phyloP scores from a whole-genome alignment of 2,329 filamentous ascomycete species.

The Calonectria leucothoes region DNA sequence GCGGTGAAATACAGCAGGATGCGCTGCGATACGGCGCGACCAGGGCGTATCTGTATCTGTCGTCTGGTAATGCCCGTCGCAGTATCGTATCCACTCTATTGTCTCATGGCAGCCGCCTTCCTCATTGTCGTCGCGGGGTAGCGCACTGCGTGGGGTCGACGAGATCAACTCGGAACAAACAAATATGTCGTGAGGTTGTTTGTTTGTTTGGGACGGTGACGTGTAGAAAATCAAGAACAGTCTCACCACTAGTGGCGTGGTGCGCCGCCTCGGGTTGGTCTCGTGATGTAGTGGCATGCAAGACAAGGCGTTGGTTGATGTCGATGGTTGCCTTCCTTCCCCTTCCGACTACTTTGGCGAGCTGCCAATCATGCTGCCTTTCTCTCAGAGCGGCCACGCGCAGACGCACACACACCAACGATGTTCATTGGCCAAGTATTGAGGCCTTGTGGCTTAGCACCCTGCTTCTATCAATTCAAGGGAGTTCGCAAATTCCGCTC shows the following conservation, averaged over 20 bases:
- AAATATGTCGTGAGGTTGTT: background rate
- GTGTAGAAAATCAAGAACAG: background rate
- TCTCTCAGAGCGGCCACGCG: background rate
- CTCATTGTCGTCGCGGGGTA: background rate
- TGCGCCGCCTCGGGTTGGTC: conserved; percentile 13
- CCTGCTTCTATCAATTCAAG: background rate
- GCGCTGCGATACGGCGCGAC: background rate
- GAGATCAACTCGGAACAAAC: background rate
- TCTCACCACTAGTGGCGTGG: conserved; percentile 16
- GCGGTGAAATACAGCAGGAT: background rate
- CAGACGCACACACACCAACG: background rate
- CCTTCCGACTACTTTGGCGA: background rate
- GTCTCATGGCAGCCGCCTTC: background rate
- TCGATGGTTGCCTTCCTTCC: background rate
- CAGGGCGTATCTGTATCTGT: background rate
- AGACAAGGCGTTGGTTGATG: background rate
- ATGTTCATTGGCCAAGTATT: background rate
- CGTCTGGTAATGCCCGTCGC: background rate
- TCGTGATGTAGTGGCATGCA: conserved; percentile 10
- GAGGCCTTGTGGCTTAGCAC: background rate
- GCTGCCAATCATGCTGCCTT: conserved; percentile 11
- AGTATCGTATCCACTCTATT: background rate
- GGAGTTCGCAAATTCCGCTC: background rate
- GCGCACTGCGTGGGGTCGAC: background rate
- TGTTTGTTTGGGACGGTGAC: background rate